Evolutionary conservation across 2,329 filamentous ascomycete species (phyloP), one percentile per base, ranked within the genome.

Genomic region (Verticillium alfalfae): DNA sequence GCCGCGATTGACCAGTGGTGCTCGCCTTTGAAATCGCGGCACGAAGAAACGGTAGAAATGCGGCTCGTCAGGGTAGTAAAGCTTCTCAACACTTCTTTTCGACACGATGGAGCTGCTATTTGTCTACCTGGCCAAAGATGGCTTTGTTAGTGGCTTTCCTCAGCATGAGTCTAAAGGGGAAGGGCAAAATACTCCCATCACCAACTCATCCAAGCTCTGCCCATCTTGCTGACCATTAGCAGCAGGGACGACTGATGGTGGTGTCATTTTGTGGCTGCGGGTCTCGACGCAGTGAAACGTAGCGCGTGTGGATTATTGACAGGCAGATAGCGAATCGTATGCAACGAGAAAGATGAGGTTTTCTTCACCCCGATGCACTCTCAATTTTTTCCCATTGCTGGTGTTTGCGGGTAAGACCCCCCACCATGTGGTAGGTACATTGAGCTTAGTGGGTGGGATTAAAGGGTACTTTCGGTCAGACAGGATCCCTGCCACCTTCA

Each of bases 81-180:
- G 79, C 67, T 88, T 54, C 71, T 97, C 93, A n/a, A 97, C 93
- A 69, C 92, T 95, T 67, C 93, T 82, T 73, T 97, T 97, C 15
- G 93, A 97, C 16, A 93, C 89, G 67, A 97, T 97, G 70, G 91
- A 96, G 75, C 91, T 94, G 72, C 88, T 93, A 73, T 97, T 97
- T 62, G 93, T 97, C 85, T 91, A 63, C 38, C 13, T 52, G 12
- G 45, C 45, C 45, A 26, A 52, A 52, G 8, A 52, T 22, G 45
- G 45, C 45, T 52, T 52, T 52, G 45, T 52, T n/a, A 52, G 45
- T 31, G 22, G 45, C 10, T 18, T 52, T 9, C 8, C 45, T 5
- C 18, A 52, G 18, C 18, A 52, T 31, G 16, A 18, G 18, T 26
- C 1, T 13, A 26, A 3, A 52, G 22, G 31, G 55, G 37, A 54